Conservation (phyloP, 345 rosid genomes). For the Hypericum androsaemum region DNA sequence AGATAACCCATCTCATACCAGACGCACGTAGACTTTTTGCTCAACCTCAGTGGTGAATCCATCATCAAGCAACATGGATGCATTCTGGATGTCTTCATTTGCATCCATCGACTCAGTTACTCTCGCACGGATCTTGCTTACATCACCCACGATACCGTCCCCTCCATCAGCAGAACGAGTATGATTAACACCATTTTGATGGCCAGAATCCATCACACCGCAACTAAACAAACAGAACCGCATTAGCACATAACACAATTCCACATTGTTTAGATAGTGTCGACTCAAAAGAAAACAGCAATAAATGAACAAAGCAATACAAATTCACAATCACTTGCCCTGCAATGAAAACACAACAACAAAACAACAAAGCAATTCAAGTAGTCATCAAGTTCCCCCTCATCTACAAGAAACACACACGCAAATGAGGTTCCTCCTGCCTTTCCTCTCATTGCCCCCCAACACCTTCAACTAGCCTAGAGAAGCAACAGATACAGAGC, state of each 20-base stretch:
- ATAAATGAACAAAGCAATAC: constrained; percentile 9
- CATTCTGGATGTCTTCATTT: constrained; percentile 25
- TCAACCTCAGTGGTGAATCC: constrained; percentile 19
- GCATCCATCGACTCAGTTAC: constrained; percentile 14
- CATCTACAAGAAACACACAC: too few relatives aligned
- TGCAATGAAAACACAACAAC: too few relatives aligned
- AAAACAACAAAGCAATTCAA: neutral
- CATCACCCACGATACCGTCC: constrained; percentile 19
- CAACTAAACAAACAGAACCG: constrained; percentile 10
- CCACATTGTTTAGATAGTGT: too few relatives aligned
- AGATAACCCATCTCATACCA: constrained; percentile 25
- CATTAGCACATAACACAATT: too few relatives aligned
- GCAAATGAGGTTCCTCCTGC: too few relatives aligned
- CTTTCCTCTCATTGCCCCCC: too few relatives aligned
- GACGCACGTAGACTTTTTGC: constrained; percentile 13
- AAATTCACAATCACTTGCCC: constrained; percentile 1
- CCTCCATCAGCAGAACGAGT: constrained; percentile 25
- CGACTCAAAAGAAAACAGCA: neutral
- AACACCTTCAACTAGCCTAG: neutral
- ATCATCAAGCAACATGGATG: constrained; percentile 24
- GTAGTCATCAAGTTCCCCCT: too few relatives aligned
- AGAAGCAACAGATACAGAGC: neutral
- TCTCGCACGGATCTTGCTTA: constrained; percentile 17
- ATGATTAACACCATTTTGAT: constrained; percentile 42
- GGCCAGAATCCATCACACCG: constrained; percentile 50